Evolutionary conservation across 1,284 basidiomycete species (phyloP), one percentile per base, ranked within the genome.

Genomic region (Ustilago loliicola): DNA sequence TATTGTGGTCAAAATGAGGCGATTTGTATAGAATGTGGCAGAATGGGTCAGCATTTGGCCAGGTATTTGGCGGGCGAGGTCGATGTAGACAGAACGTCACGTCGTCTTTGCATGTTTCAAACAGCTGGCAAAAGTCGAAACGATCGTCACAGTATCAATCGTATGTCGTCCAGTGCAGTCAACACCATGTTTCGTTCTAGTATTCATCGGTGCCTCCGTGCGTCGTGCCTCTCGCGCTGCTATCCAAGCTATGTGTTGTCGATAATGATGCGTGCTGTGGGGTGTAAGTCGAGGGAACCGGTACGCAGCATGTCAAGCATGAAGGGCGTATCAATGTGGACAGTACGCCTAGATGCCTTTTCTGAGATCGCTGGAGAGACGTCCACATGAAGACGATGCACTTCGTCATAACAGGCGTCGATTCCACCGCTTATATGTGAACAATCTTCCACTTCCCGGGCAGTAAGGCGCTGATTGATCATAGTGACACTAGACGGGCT

Each of bases 1-100:
- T 96, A 95, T 69, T 53, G 60, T 25, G 2, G 29, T 27, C 15
- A 27, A 47, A 48, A 38, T 36, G 9, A 3, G 4, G 48, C 27
- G 29, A 15, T 27, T 23, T 13, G 25, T 50, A 21, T 21, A 1
- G 25, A 17, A 21, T 23, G 8, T 27, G 13, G 25, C 10, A 25
- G n/a, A 34, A 17, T 48, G 15, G 30, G 65, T 73, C 65, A 73
- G 71, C 40, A 55, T 36, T 42, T 36, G 29, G 42, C 30, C 61
- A 0, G 11, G 15, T 13, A 25, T 52, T n/a, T 3, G 19, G 30
- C 17, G 4, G 40, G 53, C 19, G 9, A 19, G 15, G 19, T 3
- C 30, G 36, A 5, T 38, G 47, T 23, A 30, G 27, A 61, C n/a
- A 6, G 34, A 27, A 36, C 29, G 47, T 57, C 62, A 65, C 59